phyloP scores from a whole-genome alignment of 768 basidiomycete genomes.

The Boletus rex-veris region DNA sequence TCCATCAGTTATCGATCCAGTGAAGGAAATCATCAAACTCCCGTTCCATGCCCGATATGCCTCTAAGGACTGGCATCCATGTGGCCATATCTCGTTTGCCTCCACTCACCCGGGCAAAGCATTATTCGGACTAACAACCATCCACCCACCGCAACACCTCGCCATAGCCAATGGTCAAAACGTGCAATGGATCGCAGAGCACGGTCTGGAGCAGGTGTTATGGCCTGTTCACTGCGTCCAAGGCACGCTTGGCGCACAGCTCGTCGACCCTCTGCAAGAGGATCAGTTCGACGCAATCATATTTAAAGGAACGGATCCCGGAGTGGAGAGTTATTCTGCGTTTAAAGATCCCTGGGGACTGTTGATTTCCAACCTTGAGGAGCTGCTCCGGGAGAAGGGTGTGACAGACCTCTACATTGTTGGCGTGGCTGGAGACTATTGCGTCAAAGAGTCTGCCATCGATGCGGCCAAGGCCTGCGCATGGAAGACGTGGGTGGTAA shows the following conservation, averaged over 20 bases:
- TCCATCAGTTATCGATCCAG: slow-evolving; percentile 49
- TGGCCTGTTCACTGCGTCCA: slow-evolving; percentile 85
- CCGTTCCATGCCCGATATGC: slow-evolving; percentile 52
- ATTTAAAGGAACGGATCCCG: slow-evolving; percentile 52
- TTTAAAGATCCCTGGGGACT: slow-evolving; percentile 60
- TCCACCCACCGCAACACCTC: slow-evolving; percentile 31
- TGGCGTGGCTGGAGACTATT: slow-evolving; percentile 77
- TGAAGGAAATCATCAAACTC: slow-evolving; percentile 56
- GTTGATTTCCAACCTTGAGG: slow-evolving; percentile 45
- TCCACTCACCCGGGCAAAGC: slow-evolving; percentile 40
- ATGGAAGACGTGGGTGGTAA: slow-evolving; percentile 50
- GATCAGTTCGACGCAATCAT: slow-evolving; percentile 41
- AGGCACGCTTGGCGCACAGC: slow-evolving; percentile 53
- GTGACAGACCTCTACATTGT: slow-evolving; percentile 61
- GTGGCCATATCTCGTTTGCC: slow-evolving; percentile 70
- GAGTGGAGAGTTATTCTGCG: slow-evolving; percentile 79
- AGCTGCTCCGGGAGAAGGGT: slow-evolving; percentile 36
- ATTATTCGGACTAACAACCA: slow-evolving; percentile 40
- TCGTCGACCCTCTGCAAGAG: slow-evolving; percentile 51
- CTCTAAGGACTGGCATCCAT: slow-evolving; percentile 58
- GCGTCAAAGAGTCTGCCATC: slow-evolving; percentile 58
- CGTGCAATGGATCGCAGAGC: slow-evolving; percentile 9
- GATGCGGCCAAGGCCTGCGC: slow-evolving; percentile 46
- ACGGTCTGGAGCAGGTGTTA: slow-evolving; percentile 49
- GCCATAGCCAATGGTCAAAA: slow-evolving; percentile 28